Percentiles rank a stretch among this genome's conserved stretches.
phyloP scores from a whole-genome alignment of 306 rosid species.

The Senna siamea region DNA sequence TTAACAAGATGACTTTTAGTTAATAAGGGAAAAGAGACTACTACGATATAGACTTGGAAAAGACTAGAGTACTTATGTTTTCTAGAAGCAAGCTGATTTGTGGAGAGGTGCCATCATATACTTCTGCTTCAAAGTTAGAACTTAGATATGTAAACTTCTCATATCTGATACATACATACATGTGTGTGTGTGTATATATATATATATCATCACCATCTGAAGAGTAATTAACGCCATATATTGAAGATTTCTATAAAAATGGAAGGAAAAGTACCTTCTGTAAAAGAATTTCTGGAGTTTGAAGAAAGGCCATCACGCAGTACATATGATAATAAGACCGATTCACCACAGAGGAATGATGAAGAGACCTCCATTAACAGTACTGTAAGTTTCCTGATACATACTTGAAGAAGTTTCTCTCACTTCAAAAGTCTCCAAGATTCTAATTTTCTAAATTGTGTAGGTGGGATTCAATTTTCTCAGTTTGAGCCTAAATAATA shows the following conservation, averaged over 20 bases:
- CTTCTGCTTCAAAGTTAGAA: conserved; percentile 4
- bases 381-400: conserved; percentile 35
- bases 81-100: background rate
- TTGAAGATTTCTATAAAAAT: conserved; percentile 9
- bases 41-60: background rate
- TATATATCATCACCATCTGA: too few relatives aligned
- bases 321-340: conserved; percentile 19
- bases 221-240: background rate
- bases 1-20: background rate
- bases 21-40: background rate
- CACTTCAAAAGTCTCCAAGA: background rate
- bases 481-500: conserved; percentile 37
- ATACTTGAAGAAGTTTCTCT: background rate
- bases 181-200: background rate
- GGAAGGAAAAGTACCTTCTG: conserved; percentile 42
- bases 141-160: background rate
- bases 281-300: conserved; percentile 32
- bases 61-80: background rate
- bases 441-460: conserved; percentile 29
- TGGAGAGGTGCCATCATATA: background rate
- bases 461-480: conserved; percentile 42
- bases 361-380: conserved; percentile 24
- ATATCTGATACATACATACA: background rate
- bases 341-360: conserved; percentile 19
- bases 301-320: conserved; percentile 24